A percentile compares a stretch with the other conserved stretches of the same genome.
Conservation (phyloP, 345 rosid species). For the Limnanthes douglasii region DNA sequence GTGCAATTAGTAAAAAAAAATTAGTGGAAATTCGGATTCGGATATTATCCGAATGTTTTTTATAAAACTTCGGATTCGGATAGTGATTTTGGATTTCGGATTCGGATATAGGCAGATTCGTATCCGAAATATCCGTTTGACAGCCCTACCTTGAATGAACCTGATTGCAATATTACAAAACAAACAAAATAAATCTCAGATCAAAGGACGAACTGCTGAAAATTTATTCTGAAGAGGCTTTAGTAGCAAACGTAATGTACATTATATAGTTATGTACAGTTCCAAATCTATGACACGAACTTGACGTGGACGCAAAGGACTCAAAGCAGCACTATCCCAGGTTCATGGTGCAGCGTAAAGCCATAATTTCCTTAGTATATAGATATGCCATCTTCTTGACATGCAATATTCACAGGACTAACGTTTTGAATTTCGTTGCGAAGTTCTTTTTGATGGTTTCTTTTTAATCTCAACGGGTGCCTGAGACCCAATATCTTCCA, state of each 20-base stretch:
- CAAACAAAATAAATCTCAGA: background rate
- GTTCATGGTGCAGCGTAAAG: background rate
- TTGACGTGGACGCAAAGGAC: background rate
- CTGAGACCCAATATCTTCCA: slow-evolving; percentile 59
- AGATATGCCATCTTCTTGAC: slow-evolving; percentile 3
- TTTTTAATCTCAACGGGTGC: slow-evolving; percentile 29
- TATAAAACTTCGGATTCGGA: too few species aligned
- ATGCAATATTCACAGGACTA: slow-evolving; percentile 8
- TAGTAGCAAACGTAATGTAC: background rate
- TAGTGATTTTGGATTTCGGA: too few species aligned
- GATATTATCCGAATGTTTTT: too few species aligned
- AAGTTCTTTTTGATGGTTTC: slow-evolving; percentile 5
- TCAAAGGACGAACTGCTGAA: background rate
- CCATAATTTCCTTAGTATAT: slow-evolving; percentile 4
- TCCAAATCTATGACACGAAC: background rate
- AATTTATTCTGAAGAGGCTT: background rate
- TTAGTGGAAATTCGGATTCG: too few species aligned
- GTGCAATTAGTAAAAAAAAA: too few species aligned
- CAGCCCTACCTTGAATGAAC: background rate
- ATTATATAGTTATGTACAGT: background rate
- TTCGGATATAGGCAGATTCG: too few species aligned
- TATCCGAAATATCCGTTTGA: background rate
- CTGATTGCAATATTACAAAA: background rate
- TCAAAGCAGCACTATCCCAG: background rate
- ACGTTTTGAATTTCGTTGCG: slow-evolving; percentile 12